Base-by-base conservation (phyloP, 495 filamentous ascomycete species). In the Aspergillus nanangensis region DNA sequence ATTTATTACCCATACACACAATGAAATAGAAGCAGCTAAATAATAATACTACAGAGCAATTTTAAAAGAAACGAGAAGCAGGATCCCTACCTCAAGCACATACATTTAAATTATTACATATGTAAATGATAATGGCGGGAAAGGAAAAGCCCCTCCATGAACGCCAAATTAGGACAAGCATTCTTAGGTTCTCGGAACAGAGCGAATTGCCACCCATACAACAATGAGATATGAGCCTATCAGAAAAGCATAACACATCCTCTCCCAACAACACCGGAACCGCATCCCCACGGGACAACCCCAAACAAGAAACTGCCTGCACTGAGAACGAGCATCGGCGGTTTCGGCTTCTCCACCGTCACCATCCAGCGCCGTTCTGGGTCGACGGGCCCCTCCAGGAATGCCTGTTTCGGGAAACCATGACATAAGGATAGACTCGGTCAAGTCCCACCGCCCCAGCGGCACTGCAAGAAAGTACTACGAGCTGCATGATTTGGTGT, bases 381-480 rank as follows among this genome's bases (percentile, higher is more conserved):
- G 44, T 45, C 42, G 42, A 47, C 20, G 37, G 25, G 11, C n/a
- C 25, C 43, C 11, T 43, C 48, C 18, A 51, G 38, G 45, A 43
- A 50, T 52, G 52, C 38, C 49, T 53, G 47, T 42, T 56, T 55
- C 47, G 57, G 51, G 43, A 38, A 23, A 41, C 14, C 37, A 50
- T 35, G 44, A 21, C 41, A 45, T 47, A 39, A 47, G 22, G 37
- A 27, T 45, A 31, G 20, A 40, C 18, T 19, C n/a, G 25, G 24
- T 35, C 13, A 13, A 44, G 40, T 37, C 34, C 39, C 39, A 48
- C 29, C 14, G 11, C 10, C 10, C 14, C 10, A 35, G 10, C 32
- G 11, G 32, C 5, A 34, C n/a, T 34, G n/a, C n/a, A n/a, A n/a
- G n/a, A n/a, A n/a, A n/a, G n/a, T n/a, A n/a, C n/a, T n/a, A n/a